phyloP scores from a whole-genome alignment of 169 alveolate species.

The Cryptosporidium ryanae region DNA sequence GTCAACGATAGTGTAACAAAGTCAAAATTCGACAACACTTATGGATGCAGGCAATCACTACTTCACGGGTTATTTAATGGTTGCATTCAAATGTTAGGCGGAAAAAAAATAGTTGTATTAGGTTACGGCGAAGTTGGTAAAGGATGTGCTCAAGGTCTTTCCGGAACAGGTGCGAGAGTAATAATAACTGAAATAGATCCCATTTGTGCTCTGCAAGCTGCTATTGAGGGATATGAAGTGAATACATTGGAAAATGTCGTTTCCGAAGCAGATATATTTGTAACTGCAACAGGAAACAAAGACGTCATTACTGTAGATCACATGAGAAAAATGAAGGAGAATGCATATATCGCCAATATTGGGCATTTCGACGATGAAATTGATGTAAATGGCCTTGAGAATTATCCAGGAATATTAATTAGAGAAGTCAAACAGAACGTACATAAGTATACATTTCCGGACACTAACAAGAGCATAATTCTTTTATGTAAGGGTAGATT shows the following conservation, averaged over 20 bases:
- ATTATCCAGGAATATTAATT: slow-evolving; percentile 89
- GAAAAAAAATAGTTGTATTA: slow-evolving; percentile 94
- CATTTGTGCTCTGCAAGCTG: slow-evolving; percentile 97
- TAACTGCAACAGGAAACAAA: slow-evolving; percentile 96
- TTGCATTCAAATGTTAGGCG: slow-evolving; percentile 97
- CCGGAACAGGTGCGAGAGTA: slow-evolving; percentile 97
- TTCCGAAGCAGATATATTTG: slow-evolving; percentile 93
- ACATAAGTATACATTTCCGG: slow-evolving; percentile 90
- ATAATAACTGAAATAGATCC: slow-evolving; percentile 97
- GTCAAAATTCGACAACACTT: slow-evolving; percentile 96
- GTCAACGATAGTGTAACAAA: slow-evolving; percentile 98
- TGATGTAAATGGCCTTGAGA: slow-evolving; percentile 92
- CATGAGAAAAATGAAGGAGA: slow-evolving; percentile 96
- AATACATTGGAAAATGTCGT: slow-evolving; percentile 90
- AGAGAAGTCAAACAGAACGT: slow-evolving; percentile 94
- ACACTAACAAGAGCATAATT: slow-evolving; percentile 91
- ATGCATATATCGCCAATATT: slow-evolving; percentile 95
- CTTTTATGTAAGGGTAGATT: slow-evolving; percentile 97
- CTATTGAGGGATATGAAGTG: slow-evolving; percentile 97
- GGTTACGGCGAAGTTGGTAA: slow-evolving; percentile 99
- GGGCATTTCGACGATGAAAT: slow-evolving; percentile 99
- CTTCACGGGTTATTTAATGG: slow-evolving; percentile 98
- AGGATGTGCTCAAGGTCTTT: slow-evolving; percentile 97
- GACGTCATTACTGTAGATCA: slow-evolving; percentile 93
- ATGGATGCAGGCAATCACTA: slow-evolving; percentile 98